A percentile compares a stretch with the other conserved stretches of the same genome.
Conservation (phyloP, 2,329 filamentous ascomycete genomes). For the Apiospora sp. region DNA sequence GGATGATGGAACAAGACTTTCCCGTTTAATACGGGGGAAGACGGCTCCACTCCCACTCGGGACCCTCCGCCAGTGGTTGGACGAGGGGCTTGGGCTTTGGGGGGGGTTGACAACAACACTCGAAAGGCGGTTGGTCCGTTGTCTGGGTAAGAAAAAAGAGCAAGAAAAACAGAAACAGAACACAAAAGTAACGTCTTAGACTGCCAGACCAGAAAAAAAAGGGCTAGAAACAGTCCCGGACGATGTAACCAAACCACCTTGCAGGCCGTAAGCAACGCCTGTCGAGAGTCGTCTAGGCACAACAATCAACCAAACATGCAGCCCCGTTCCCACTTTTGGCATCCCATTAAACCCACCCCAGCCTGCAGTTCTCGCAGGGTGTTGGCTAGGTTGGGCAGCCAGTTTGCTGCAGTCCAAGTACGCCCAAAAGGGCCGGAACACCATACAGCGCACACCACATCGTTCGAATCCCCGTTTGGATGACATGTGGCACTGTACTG, state of each 20-base stretch:
- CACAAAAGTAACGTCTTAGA: background rate
- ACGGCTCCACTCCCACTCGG: background rate
- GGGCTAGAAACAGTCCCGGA: background rate
- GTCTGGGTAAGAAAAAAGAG: background rate
- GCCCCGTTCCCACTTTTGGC: conserved; percentile 1
- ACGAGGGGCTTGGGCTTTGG: background rate
- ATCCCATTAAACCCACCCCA: conserved; percentile 15
- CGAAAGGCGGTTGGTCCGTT: background rate
- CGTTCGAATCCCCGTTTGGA: conserved; percentile 36
- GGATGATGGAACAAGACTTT: conserved; percentile 8
- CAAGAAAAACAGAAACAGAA: background rate
- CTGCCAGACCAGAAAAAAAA: background rate
- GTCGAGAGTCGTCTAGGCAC: background rate
- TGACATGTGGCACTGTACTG: conserved; percentile 43
- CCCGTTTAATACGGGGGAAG: conserved; percentile 20
- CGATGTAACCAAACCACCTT: background rate
- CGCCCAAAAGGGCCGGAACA: conserved; percentile 38
- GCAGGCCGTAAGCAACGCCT: background rate
- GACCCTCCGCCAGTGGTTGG: conserved; percentile 10
- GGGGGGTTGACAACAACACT: background rate
- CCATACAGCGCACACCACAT: conserved; percentile 42
- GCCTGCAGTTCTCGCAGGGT: conserved; percentile 20
- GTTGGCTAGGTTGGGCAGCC: conserved; percentile 25
- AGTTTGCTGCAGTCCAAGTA: conserved; percentile 34
- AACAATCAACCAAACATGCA: conserved; percentile 10